Evolutionary conservation across 306 rosid species (phyloP), one percentile per base, ranked within the genome.

Genomic region (Lathyrus aphaca): DNA sequence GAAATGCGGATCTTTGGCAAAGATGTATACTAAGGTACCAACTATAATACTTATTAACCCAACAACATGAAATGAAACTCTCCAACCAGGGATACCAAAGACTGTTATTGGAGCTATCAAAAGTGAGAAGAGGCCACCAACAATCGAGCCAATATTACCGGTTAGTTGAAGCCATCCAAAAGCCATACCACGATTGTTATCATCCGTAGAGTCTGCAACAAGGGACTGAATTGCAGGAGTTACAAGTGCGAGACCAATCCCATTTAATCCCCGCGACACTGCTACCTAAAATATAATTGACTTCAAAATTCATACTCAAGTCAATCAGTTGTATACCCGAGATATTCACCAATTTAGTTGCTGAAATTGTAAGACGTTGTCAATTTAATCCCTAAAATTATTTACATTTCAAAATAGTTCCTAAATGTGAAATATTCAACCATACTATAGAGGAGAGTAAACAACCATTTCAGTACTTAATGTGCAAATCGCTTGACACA

Each of bases 131-230:
- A 87, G 86, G 44, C 99, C 99, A 5, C 97, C 99, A 17, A 88
- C 74, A 55, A 88, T 79, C 5, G 96, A 87, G 66, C 99, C 99
- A 44, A 94, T 42, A 78, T 89, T 94, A 64, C 89, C 90, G 0
- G 97, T 94, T 23, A 87, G 66, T 68, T 91, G 97, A 71, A 91
- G 99, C 99, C 97, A 94, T 51, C 99, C 97, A 69, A 94, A 94
- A 23, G 97, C 99, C 71, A 17, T 79, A 60, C 99, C 99, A n/a
- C 99, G 91, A 64, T 79, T 85, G 61, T 66, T 73, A 68, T 91
- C 97, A 73, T 87, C 89, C 37, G 96, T 88, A 58, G 95, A 87
- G 78, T 94, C 99, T 0, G 99, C 97, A 30, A 94, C 95, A 54
- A 94, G 96, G 46, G 99, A 94, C 79, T 87, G 99, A 43, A 94